Evolutionary conservation across 208 protist species (phyloP).

Genomic region (Kentomonas sorsogonicus): DNA sequence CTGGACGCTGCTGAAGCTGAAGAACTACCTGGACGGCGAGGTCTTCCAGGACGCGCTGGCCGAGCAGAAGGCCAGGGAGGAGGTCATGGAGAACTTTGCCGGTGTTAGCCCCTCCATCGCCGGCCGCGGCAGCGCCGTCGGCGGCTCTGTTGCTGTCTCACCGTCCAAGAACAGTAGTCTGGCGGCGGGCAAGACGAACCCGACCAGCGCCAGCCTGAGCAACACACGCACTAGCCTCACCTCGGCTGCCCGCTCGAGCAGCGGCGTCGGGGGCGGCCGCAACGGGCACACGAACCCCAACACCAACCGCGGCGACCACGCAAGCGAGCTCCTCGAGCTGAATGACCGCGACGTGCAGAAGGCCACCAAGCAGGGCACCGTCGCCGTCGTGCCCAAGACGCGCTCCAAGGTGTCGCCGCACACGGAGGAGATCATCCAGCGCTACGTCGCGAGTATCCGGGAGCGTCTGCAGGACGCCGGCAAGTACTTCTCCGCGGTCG

Average conservation of each 20-base stretch:
- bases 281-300: too few relatives aligned
- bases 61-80: conserved; percentile 17
- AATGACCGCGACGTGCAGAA: background rate
- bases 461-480: conserved; percentile 2
- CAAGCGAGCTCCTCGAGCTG: background rate
- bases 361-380: background rate
- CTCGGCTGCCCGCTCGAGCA: too few relatives aligned
- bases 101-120: too few relatives aligned
- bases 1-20: conserved; percentile 53
- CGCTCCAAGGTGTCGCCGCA: conserved; percentile 8
- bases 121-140: too few relatives aligned
- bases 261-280: too few relatives aligned
- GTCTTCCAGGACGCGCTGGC: conserved; percentile 27
- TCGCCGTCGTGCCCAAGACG: background rate
- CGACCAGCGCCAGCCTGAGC: too few relatives aligned
- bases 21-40: conserved; percentile 37
- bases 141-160: too few relatives aligned
- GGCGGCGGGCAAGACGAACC: too few relatives aligned
- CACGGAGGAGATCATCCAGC: conserved; percentile 12
- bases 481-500: too few relatives aligned
- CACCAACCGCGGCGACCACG: background rate
- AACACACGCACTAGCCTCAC: too few relatives aligned
- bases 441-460: conserved; percentile 19
- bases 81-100: conserved; percentile 12
- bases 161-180: too few relatives aligned